These are phyloP conservation scores for Chernovozyma sophiae-reginae DNA, from an alignment of 1,139 yeast species.

Conservation along the genomic window DNA sequence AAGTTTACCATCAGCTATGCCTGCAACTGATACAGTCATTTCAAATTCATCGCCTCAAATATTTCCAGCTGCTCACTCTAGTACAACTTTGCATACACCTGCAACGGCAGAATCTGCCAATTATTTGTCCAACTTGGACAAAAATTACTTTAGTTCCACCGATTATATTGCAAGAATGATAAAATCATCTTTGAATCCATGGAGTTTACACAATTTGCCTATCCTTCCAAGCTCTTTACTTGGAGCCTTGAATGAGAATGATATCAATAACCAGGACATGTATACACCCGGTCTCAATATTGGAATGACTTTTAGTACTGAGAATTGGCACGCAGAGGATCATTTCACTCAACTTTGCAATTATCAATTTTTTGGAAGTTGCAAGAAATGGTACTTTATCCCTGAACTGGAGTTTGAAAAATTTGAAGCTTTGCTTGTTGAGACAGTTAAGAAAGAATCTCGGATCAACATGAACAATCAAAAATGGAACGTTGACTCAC, in stretches of 20 bases:
- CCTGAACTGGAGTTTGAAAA: slow-evolving; percentile 63
- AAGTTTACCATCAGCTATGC: no score
- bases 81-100: neutral
- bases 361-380: slow-evolving; percentile 67
- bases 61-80: neutral
- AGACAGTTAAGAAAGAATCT: slow-evolving; percentile 13
- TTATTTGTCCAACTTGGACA: slow-evolving; percentile 7
- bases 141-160: slow-evolving; percentile 17
- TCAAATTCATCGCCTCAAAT: neutral
- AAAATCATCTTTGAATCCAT: slow-evolving; percentile 39
- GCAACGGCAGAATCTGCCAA: slow-evolving; percentile 7
- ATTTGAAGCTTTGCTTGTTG: slow-evolving; percentile 48
- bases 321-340: slow-evolving; percentile 75
- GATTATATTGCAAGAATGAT: slow-evolving; percentile 16
- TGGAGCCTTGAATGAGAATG: slow-evolving; percentile 31
- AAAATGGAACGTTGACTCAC: slow-evolving; percentile 18
- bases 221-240: slow-evolving; percentile 50
- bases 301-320: slow-evolving; percentile 67
- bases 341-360: slow-evolving; percentile 66
- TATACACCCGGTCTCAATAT: slow-evolving; percentile 28
- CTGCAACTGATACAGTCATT: no score
- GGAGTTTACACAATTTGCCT: slow-evolving; percentile 72
- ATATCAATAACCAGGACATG: slow-evolving; percentile 40
- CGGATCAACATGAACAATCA: slow-evolving; percentile 22
- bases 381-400: slow-evolving; percentile 75